These are phyloP conservation scores for Malus fusca DNA, from an alignment of 306 rosid species.

Conservation along the genomic window DNA sequence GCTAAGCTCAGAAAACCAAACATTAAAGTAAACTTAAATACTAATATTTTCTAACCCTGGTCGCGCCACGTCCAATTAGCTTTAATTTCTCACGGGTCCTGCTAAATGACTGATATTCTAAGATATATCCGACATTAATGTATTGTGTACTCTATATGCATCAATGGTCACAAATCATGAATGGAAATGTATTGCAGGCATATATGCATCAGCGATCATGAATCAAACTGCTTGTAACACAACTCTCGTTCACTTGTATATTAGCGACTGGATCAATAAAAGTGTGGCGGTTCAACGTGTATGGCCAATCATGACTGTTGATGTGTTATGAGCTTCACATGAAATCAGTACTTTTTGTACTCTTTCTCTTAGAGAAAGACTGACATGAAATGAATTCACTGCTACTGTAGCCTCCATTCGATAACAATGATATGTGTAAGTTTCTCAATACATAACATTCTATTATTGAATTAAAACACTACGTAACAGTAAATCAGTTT, in stretches of 20 bases:
- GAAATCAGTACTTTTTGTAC: too few species aligned
- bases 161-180: too few species aligned
- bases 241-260: background rate
- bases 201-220: background rate
- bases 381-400: too few species aligned
- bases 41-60: too few species aligned
- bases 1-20: too few species aligned
- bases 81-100: background rate
- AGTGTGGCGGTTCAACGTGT: too few species aligned
- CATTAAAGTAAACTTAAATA: too few species aligned
- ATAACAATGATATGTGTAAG: background rate
- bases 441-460: background rate
- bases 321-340: too few species aligned
- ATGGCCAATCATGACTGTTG: too few species aligned
- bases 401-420: accelerated
- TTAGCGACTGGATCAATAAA: background rate
- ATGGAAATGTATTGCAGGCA: background rate
- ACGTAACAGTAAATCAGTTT: too few species aligned
- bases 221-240: background rate
- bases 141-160: background rate
- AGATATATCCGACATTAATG: background rate
- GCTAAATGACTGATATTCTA: conserved; percentile 2
- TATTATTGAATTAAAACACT: too few species aligned
- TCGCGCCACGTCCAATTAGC: background rate
- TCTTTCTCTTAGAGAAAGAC: too few species aligned